phyloP scores from a whole-genome alignment of 2,329 filamentous ascomycete genomes.

The Trichoderma sp. region DNA sequence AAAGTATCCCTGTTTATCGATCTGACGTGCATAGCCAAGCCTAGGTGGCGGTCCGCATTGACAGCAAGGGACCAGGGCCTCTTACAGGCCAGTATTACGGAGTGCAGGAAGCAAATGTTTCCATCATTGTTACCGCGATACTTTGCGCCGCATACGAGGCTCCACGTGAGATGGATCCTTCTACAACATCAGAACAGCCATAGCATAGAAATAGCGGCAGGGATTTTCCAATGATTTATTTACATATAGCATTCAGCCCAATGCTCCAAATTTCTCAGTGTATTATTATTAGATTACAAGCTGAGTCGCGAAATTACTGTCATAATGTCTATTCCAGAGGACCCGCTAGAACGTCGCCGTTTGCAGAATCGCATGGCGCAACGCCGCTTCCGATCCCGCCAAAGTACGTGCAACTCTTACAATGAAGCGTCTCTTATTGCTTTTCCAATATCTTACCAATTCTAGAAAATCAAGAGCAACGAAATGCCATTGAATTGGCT shows the following conservation, averaged over 20 bases:
- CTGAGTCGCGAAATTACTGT: background rate
- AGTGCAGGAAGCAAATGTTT: background rate
- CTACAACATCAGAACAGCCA: background rate
- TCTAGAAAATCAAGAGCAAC: background rate
- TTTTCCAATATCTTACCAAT: background rate
- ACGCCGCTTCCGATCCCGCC: background rate
- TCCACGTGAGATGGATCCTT: background rate
- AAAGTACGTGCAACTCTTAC: background rate
- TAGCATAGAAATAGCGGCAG: background rate
- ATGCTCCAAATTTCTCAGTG: background rate
- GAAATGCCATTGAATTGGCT: background rate
- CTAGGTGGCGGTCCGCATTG: background rate
- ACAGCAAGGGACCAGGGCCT: background rate
- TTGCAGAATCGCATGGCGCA: background rate
- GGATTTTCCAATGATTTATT: background rate
- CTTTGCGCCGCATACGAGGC: background rate
- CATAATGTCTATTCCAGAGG: background rate
- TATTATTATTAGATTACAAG: background rate
- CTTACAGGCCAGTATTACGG: background rate
- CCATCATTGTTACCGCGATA: background rate
- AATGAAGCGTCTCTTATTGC: background rate
- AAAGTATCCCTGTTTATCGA: background rate
- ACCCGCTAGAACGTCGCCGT: background rate
- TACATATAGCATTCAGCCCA: background rate
- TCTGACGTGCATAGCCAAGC: background rate